Percentiles rank a stretch among this genome's conserved stretches.
phyloP scores from a whole-genome alignment of 345 rosid genomes.

The Eucalyptus cloeziana region DNA sequence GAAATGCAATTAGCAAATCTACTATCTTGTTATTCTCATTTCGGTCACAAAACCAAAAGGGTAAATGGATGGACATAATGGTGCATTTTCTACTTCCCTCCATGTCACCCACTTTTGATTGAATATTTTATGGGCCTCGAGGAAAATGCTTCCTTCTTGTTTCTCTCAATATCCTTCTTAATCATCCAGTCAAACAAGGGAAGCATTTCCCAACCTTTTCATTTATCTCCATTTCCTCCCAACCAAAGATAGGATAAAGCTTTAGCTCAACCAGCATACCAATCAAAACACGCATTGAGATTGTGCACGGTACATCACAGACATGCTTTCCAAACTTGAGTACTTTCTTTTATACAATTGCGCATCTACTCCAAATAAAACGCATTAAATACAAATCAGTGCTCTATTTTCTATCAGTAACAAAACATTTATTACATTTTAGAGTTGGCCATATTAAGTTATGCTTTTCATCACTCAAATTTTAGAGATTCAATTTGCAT shows the following conservation, averaged over 20 bases:
- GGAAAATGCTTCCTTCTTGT: not conserved
- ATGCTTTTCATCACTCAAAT: not conserved
- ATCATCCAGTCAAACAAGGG: not conserved
- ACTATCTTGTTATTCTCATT: not conserved
- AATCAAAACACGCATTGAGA: not conserved
- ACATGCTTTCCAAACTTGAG: not conserved
- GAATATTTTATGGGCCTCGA: not conserved
- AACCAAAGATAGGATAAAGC: not conserved
- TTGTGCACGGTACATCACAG: not conserved
- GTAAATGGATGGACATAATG: not conserved
- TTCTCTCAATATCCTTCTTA: not conserved
- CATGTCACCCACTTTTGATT: not conserved
- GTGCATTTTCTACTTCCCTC: not conserved
- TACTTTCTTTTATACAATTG: not conserved
- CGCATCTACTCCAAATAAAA: not conserved
- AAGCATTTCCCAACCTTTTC: not conserved
- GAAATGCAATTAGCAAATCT: not conserved
- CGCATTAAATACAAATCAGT: not conserved
- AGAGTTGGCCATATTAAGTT: not conserved
- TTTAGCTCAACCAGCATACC: not conserved
- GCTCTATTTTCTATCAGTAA: not conserved
- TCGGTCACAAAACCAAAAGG: not conserved
- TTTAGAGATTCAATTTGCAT: not conserved
- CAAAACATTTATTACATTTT: not conserved
- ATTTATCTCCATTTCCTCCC: not conserved